Evolutionary conservation across 2,329 filamentous ascomycete species (phyloP).

Genomic region (Ilyonectria destructans): DNA sequence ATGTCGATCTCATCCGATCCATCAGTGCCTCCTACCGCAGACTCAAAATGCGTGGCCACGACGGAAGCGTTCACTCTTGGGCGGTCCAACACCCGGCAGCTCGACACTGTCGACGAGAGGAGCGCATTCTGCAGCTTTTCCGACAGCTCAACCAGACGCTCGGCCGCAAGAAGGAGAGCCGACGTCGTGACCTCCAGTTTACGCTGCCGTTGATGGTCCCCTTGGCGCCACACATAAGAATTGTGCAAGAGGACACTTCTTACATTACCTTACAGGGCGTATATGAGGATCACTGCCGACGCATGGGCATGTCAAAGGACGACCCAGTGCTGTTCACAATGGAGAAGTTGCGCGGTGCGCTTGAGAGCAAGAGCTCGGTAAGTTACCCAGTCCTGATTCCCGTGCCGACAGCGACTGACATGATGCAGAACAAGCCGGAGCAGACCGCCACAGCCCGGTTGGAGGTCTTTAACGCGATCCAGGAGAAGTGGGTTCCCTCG

Average conservation of each 20-base stretch:
- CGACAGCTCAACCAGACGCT: conserved; percentile 96
- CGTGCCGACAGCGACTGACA: conserved; percentile 29
- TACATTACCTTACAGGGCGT: conserved; percentile 96
- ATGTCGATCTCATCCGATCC: conserved; percentile 92
- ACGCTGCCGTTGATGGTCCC: conserved; percentile 97
- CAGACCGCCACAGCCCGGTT: conserved; percentile 82
- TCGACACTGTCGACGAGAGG: conserved; percentile 92
- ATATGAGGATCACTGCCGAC: conserved; percentile 96
- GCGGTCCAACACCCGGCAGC: conserved; percentile 97
- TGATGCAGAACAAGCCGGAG: conserved; percentile 75
- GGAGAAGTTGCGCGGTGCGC: conserved; percentile 88
- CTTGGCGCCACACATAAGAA: conserved; percentile 91
- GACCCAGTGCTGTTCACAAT: conserved; percentile 96
- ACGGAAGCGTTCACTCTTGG: conserved; percentile 97
- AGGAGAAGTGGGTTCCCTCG: conserved; percentile 92
- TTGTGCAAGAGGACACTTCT: conserved; percentile 95
- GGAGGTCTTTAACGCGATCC: conserved; percentile 95
- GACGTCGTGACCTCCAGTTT: conserved; percentile 94
- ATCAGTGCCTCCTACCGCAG: conserved; percentile 93
- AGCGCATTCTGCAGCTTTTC: conserved; percentile 96
- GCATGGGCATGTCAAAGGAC: conserved; percentile 91
- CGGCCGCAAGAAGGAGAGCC: conserved; percentile 93
- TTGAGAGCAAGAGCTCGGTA: conserved; percentile 77
- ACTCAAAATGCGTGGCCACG: conserved; percentile 96
- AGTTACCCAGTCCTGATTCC: conserved; percentile 50